Evolutionary conservation across 1,139 yeast genomes (phyloP).

Genomic region (Lodderomyces parapsilosis): DNA sequence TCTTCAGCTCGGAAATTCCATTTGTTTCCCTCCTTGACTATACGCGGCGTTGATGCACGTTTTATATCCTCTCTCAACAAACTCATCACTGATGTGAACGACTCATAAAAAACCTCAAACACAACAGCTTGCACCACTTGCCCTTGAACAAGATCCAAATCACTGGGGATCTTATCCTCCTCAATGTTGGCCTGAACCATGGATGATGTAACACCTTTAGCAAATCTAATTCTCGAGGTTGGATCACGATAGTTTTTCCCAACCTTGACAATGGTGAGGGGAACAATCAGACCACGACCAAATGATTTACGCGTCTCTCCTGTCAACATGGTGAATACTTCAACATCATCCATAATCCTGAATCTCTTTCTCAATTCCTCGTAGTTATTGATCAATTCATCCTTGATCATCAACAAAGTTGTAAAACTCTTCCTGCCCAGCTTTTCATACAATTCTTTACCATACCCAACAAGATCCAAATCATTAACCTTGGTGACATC

Average conservation of each 20-base stretch:
- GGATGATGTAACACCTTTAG: slow-evolving; percentile 68
- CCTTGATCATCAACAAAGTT: slow-evolving; percentile 82
- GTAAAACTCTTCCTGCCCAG: slow-evolving; percentile 78
- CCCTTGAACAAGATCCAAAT: slow-evolving; percentile 52
- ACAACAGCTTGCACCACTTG: slow-evolving; percentile 88
- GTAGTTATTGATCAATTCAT: slow-evolving; percentile 82
- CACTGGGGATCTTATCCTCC: slow-evolving; percentile 61
- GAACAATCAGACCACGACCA: slow-evolving; percentile 69
- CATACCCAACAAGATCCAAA: slow-evolving; percentile 85
- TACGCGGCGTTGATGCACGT: slow-evolving; percentile 51
- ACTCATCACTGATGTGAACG: slow-evolving; percentile 73
- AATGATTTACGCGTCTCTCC: slow-evolving; percentile 78
- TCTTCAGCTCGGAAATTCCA: slow-evolving; percentile 87
- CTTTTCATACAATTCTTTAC: slow-evolving; percentile 81
- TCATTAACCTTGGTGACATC: slow-evolving; percentile 87
- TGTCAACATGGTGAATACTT: slow-evolving; percentile 84
- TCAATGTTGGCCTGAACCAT: slow-evolving; percentile 75
- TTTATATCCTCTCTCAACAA: slow-evolving; percentile 64
- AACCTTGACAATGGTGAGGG: slow-evolving; percentile 65
- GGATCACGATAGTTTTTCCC: slow-evolving; percentile 46
- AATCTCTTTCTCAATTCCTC: slow-evolving; percentile 79
- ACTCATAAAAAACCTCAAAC: slow-evolving; percentile 64
- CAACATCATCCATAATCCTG: slow-evolving; percentile 64
- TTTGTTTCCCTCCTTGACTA: slow-evolving; percentile 57
- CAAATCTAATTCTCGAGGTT: slow-evolving; percentile 36